Conservation (phyloP, 768 basidiomycete genomes). For the Nidula microcarpa region DNA sequence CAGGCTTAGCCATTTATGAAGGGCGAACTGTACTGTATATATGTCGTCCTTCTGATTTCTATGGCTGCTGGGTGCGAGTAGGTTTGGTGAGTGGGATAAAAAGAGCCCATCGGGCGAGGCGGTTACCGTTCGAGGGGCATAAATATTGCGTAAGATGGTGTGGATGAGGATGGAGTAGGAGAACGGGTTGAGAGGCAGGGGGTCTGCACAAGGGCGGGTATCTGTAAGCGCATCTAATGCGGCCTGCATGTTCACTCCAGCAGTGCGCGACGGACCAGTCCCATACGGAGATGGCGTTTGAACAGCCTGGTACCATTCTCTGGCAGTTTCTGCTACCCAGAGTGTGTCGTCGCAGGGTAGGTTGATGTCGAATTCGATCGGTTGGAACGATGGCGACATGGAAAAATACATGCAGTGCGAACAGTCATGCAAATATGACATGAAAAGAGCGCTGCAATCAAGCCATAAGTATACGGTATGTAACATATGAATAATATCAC, state of each 20-base stretch:
- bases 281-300: conserved; percentile 39
- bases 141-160: conserved; percentile 40
- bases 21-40: conserved; percentile 41
- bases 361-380: conserved; percentile 43
- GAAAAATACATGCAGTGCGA: conserved; percentile 54
- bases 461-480: neutral
- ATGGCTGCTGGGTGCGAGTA: conserved; percentile 4
- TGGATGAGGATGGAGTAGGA: conserved; percentile 44
- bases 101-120: conserved; percentile 6
- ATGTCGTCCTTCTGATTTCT: conserved; percentile 15
- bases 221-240: conserved; percentile 31
- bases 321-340: conserved; percentile 44
- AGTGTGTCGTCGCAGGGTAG: conserved; percentile 57
- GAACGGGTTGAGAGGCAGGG: conserved; percentile 34
- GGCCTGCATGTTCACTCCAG: conserved; percentile 33
- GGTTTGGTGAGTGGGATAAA: conserved; percentile 4
- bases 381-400: conserved; percentile 40
- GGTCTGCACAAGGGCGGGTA: conserved; percentile 19
- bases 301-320: conserved; percentile 46
- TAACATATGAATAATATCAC: conserved; percentile 7
- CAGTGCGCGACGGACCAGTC: conserved; percentile 24
- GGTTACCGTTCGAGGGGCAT: conserved; percentile 14
- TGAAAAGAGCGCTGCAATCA: conserved; percentile 34
- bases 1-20: conserved; percentile 60
- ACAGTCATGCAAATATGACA: conserved; percentile 58